Base-by-base conservation (phyloP, 257 asterid species). In the Gentiana macrophylla region DNA sequence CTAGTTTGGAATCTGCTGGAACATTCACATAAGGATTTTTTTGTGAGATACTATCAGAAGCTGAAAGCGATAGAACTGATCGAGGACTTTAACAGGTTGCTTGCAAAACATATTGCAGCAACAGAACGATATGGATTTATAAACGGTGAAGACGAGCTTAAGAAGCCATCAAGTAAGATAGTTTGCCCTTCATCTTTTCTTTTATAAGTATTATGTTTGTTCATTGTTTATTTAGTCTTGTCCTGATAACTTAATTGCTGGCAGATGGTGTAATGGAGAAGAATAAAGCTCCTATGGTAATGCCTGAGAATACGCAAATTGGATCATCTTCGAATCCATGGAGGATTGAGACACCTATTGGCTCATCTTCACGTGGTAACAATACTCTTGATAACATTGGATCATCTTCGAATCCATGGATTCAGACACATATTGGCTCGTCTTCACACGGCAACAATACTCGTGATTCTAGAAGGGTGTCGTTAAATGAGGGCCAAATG, bases 1-100 rank as follows among this genome's bases (percentile, higher is more conserved):
- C 64, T 86, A 91, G 98, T 91, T 62, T 91, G 98, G 98, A 81
- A 73, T 71, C 78, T 68, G 71, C 94, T 91, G 60, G 95, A 86
- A 73, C 76, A 79, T 61, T 84, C 82, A 70, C 79, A 91, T 74
- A 87, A 61, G 47, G 95, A 80, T 1, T 86, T 91, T 69, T 87
- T 91, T 73, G 69, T 74, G 77, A 89, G 87, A 55, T 91, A 91
- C 68, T 79, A 80, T 66, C 74, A 80, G 41, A 79, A 77, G 62
- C 59, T 86, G 77, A 59, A 74, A 74, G 86, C 84, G 63, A 80
- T 86, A 70, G 82, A 80, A 37, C 97, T 86, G 74, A 90, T 90
- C 54, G 32, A 77, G 79, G 87, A 79, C 62, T 90, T 84, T 80
- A 90, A 90, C 70, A 81, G 72, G 72, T 63, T 86, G 76, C 93